Conservation (phyloP, 1,284 basidiomycete genomes). For the Cryptococcus floricola region DNA sequence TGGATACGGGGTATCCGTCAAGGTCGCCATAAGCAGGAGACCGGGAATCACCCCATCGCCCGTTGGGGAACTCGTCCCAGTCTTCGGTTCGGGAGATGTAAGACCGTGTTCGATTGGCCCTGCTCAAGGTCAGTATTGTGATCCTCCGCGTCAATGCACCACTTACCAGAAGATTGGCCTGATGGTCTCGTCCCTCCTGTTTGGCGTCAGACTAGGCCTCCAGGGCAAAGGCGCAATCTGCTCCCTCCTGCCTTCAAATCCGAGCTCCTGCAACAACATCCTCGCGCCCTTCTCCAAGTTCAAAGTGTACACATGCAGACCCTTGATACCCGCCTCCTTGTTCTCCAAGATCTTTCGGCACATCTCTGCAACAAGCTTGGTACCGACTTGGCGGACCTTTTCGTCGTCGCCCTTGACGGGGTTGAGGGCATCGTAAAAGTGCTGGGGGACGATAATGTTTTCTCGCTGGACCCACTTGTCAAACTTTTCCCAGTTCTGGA, state of each 20-base stretch:
- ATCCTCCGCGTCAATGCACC: constrained; percentile 67
- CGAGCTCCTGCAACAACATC: constrained; percentile 83
- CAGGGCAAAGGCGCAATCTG: constrained; percentile 85
- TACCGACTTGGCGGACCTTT: constrained; percentile 82
- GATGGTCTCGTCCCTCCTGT: constrained; percentile 78
- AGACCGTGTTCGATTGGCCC: constrained; percentile 84
- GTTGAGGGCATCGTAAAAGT: constrained; percentile 74
- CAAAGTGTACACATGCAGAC: constrained; percentile 96
- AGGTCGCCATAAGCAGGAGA: constrained; percentile 96
- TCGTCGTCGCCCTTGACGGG: constrained; percentile 89
- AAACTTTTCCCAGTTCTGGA: constrained; percentile 98
- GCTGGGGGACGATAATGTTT: constrained; percentile 75
- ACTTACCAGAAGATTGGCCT: constrained; percentile 82
- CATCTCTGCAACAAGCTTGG: constrained; percentile 81
- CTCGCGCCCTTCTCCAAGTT: constrained; percentile 95
- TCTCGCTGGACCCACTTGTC: constrained; percentile 85
- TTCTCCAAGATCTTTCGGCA: constrained; percentile 70
- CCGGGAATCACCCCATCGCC: constrained; percentile 94
- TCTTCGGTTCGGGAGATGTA: constrained; percentile 89
- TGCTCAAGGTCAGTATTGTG: constrained; percentile 76
- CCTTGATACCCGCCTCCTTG: constrained; percentile 72
- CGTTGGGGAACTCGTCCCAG: constrained; percentile 99
- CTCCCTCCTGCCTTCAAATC: constrained; percentile 76
- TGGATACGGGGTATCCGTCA: constrained; percentile 85
- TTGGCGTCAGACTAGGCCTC: constrained; percentile 89